Evolutionary conservation across 495 filamentous ascomycete genomes (phyloP).

Genomic region (Penicillium soppii): DNA sequence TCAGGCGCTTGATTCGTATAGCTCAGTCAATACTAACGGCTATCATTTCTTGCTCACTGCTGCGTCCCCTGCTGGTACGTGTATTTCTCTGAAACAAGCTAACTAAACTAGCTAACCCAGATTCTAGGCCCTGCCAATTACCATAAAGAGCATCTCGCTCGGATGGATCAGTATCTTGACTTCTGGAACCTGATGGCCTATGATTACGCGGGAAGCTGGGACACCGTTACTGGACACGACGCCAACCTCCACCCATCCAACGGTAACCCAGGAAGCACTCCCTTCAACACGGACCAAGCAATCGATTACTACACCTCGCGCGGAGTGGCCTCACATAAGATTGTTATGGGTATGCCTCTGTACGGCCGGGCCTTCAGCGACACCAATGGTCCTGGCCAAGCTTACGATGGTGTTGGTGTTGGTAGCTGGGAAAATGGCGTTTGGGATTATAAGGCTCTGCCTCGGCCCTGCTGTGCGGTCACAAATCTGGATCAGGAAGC

Average conservation of each 20-base stretch:
- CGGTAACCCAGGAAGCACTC: slow-evolving; percentile 57
- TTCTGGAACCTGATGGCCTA: slow-evolving; percentile 76
- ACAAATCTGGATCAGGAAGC: slow-evolving; percentile 12
- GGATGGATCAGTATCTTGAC: slow-evolving; percentile 69
- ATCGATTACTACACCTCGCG: slow-evolving; percentile 58
- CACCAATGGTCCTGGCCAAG: slow-evolving; percentile 70
- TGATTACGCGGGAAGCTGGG: slow-evolving; percentile 74
- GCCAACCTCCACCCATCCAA: slow-evolving; percentile 65
- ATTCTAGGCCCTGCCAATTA: slow-evolving; percentile 59
- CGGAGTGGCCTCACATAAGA: slow-evolving; percentile 64
- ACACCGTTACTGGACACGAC: slow-evolving; percentile 65
- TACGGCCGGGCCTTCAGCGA: slow-evolving; percentile 79
- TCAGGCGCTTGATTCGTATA: slow-evolving; percentile 62
- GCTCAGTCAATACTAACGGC: slow-evolving; percentile 38
- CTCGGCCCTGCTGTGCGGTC: slow-evolving; percentile 30
- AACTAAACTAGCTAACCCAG: slow-evolving; percentile 3
- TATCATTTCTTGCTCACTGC: slow-evolving; percentile 68
- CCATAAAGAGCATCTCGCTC: slow-evolving; percentile 53
- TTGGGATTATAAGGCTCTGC: slow-evolving; percentile 73
- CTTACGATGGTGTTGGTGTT: slow-evolving; percentile 64
- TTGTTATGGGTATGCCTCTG: slow-evolving; percentile 80
- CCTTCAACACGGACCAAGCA: slow-evolving; percentile 67
- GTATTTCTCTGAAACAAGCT: background rate
- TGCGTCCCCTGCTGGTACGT: slow-evolving; percentile 54
- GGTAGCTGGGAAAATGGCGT: slow-evolving; percentile 72